A percentile compares a stretch with the other conserved stretches of the same genome.
phyloP scores from a whole-genome alignment of 441 rosid genomes.

The Populus hybrid region DNA sequence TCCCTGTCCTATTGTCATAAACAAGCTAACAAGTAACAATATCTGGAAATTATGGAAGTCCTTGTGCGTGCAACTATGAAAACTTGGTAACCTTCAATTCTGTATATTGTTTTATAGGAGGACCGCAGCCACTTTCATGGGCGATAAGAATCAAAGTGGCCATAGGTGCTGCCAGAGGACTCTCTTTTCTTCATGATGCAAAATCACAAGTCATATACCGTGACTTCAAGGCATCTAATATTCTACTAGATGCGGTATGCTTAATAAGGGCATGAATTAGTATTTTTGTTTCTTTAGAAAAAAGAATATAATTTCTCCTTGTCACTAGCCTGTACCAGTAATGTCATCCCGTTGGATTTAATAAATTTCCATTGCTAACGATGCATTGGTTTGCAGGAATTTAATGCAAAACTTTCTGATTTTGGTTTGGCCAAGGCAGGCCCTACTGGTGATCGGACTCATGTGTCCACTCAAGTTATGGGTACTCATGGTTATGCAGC shows the following conservation, averaged over 20 bases:
- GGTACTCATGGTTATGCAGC: slow-evolving; percentile 94
- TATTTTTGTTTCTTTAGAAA: neutral
- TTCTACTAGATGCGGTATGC: slow-evolving; percentile 77
- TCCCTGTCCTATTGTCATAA: neutral
- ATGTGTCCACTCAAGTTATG: slow-evolving; percentile 86
- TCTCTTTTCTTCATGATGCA: slow-evolving; percentile 79
- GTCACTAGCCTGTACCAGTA: neutral
- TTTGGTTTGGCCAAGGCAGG: slow-evolving; percentile 96
- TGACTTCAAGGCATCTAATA: slow-evolving; percentile 83
- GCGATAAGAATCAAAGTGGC: slow-evolving; percentile 75
- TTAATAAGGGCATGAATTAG: neutral
- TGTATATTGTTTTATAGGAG: slow-evolving; percentile 45
- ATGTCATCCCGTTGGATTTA: neutral
- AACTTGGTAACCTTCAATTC: slow-evolving; percentile 6
- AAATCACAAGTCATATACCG: slow-evolving; percentile 82
- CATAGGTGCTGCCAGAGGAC: slow-evolving; percentile 90
- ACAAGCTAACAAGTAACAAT: neutral
- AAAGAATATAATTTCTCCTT: slow-evolving; percentile 7
- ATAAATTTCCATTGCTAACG: slow-evolving; percentile 9
- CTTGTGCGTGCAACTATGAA: neutral
- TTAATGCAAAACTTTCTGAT: slow-evolving; percentile 93
- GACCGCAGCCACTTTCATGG: slow-evolving; percentile 81
- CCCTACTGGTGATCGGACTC: slow-evolving; percentile 80
- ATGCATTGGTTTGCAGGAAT: slow-evolving; percentile 46
- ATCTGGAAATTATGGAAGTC: slow-evolving; percentile 2